These are phyloP conservation scores for Diplocarpon mali DNA, from an alignment of 2,329 filamentous ascomycete species.

Conservation along the genomic window DNA sequence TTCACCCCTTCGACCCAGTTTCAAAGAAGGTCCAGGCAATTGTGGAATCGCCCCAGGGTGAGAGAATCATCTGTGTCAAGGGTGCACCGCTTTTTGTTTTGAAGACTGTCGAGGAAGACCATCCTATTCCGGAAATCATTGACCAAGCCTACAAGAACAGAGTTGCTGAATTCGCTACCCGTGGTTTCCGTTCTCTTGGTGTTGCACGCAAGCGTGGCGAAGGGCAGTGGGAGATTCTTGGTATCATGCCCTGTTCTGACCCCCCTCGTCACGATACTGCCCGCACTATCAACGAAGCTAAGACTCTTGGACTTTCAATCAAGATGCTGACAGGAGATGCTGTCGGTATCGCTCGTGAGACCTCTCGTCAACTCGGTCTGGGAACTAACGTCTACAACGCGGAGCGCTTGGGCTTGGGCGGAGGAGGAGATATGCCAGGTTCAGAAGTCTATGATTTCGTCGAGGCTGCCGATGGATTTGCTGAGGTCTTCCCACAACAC, in stretches of 20 bases:
- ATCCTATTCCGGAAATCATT: constrained; percentile 64
- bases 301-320: constrained; percentile 76
- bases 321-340: constrained; percentile 96
- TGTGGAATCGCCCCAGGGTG: constrained; percentile 72
- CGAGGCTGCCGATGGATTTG: constrained; percentile 88
- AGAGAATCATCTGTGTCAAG: constrained; percentile 82
- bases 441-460: constrained; percentile 94
- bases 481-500: constrained; percentile 89
- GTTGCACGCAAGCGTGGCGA: constrained; percentile 81
- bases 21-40: constrained; percentile 85
- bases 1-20: constrained; percentile 83
- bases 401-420: constrained; percentile 81
- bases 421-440: constrained; percentile 84
- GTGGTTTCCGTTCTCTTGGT: constrained; percentile 89
- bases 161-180: constrained; percentile 80
- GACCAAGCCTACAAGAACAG: constrained; percentile 85
- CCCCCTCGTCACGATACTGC: constrained; percentile 85
- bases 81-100: constrained; percentile 81
- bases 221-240: constrained; percentile 79
- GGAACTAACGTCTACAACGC: constrained; percentile 92
- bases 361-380: constrained; percentile 80
- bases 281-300: constrained; percentile 82
- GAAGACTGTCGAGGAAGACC: constrained; percentile 77
- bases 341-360: constrained; percentile 86
- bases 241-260: constrained; percentile 90